A percentile compares a stretch with the other conserved stretches of the same genome.
Conservation (phyloP, 2,329 filamentous ascomycete species). For the Tolypocladium tropicale region DNA sequence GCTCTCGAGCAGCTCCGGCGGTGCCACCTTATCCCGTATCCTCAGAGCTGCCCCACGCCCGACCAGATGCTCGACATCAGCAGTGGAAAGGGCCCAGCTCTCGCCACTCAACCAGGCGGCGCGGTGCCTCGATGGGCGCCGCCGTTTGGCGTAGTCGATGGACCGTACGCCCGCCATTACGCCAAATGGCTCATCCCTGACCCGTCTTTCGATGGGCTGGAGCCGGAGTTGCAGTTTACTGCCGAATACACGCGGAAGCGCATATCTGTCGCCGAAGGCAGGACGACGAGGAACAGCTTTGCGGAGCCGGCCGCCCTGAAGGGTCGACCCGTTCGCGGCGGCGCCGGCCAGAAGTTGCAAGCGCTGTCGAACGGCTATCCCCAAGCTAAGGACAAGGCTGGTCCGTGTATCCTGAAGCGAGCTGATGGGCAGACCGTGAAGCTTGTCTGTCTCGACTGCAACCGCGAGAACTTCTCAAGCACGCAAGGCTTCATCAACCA, state of each 20-base stretch:
- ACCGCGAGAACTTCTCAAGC: conserved; percentile 85
- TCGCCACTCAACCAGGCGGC: conserved; percentile 51
- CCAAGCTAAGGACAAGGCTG: conserved; percentile 68
- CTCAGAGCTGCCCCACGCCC: conserved; percentile 57
- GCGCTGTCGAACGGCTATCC: conserved; percentile 61
- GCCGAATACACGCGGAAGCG: conserved; percentile 32
- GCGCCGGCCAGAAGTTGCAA: conserved; percentile 53
- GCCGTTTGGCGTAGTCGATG: conserved; percentile 83
- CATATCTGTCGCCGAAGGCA: conserved; percentile 49
- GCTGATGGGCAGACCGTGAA: conserved; percentile 82
- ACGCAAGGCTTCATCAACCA: conserved; percentile 99
- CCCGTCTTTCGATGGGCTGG: conserved; percentile 67
- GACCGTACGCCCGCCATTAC: conserved; percentile 90
- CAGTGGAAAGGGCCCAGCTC: conserved; percentile 61
- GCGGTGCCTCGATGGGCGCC: conserved; percentile 67
- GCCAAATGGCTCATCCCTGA: conserved; percentile 91
- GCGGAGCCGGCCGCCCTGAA: conserved; percentile 32
- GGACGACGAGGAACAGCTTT: conserved; percentile 69
- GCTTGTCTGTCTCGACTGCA: conserved; percentile 80
- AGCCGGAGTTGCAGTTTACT: conserved; percentile 34
- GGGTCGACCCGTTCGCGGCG: conserved; percentile 37
- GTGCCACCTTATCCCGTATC: conserved; percentile 86
- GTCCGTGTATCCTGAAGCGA: conserved; percentile 76
- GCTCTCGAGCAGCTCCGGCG: conserved; percentile 88
- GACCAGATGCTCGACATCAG: conserved; percentile 61